A percentile compares a stretch with the other conserved stretches of the same genome.
Conservation (phyloP, 1,284 basidiomycete genomes). For the Binderoboletus segoi region DNA sequence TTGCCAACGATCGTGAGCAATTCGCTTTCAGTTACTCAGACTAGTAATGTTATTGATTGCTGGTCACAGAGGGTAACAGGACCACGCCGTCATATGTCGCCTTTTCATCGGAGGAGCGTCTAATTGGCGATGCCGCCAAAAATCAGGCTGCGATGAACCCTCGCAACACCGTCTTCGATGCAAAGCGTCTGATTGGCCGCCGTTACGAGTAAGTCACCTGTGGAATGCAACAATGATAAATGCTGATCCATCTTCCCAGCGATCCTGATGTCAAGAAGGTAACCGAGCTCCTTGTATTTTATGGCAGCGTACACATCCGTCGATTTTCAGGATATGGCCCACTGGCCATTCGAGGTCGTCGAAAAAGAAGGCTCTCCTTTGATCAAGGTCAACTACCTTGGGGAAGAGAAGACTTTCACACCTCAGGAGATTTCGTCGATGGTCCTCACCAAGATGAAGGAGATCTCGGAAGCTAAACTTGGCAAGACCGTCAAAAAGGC, state of each 20-base stretch:
- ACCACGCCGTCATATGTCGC: constrained; percentile 96
- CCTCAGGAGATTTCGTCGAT: constrained; percentile 93
- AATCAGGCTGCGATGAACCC: constrained; percentile 87
- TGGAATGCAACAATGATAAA: constrained; percentile 76
- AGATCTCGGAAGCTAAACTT: constrained; percentile 98
- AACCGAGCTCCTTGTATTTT: constrained; percentile 4
- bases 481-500: constrained; percentile 97
- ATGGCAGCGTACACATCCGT: constrained; percentile 71
- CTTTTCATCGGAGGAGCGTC: constrained; percentile 90
- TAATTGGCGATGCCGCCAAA: constrained; percentile 99
- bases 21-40: background rate
- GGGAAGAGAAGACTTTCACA: constrained; percentile 94
- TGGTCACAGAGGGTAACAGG: constrained; percentile 82
- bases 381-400: constrained; percentile 94
- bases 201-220: constrained; percentile 67
- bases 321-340: constrained; percentile 92
- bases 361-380: constrained; percentile 94
- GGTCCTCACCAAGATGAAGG: constrained; percentile 98
- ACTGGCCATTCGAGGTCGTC: constrained; percentile 96
- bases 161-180: constrained; percentile 88
- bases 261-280: constrained; percentile 89
- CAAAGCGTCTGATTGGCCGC: constrained; percentile 95
- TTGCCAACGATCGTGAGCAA: constrained; percentile 90
- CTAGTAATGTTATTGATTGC: constrained; percentile 4
- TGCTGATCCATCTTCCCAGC: constrained; percentile 41